A percentile compares a stretch with the other conserved stretches of the same genome.
phyloP scores from a whole-genome alignment of 345 rosid genomes.

The Aegle marmelos region DNA sequence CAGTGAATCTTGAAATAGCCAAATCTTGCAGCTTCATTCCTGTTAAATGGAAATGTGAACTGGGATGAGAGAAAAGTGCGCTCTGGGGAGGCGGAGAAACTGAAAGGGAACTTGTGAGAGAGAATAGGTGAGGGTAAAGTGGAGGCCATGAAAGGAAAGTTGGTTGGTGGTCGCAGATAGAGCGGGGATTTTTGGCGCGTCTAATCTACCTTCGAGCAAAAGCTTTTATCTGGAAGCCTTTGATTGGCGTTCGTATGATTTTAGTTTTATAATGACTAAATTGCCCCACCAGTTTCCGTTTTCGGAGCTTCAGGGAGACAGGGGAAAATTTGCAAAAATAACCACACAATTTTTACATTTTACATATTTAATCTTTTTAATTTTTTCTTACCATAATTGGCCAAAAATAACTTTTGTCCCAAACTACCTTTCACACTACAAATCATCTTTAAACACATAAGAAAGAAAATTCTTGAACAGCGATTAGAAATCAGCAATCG shows the following conservation, averaged over 20 bases:
- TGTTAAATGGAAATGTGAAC: slow-evolving; percentile 27
- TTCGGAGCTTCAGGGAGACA: background rate
- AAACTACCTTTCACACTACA: too few relatives aligned
- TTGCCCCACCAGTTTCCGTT: background rate
- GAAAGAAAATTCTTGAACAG: too few relatives aligned
- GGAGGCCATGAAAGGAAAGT: slow-evolving; percentile 55
- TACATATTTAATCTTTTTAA: too few relatives aligned
- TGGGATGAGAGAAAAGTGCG: slow-evolving; percentile 28
- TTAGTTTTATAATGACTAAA: background rate
- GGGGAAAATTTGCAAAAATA: too few relatives aligned
- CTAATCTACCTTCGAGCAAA: slow-evolving; percentile 30
- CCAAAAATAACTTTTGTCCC: too few relatives aligned
- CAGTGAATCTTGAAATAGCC: slow-evolving; percentile 28
- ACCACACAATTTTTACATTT: too few relatives aligned
- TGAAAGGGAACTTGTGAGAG: slow-evolving; percentile 26
- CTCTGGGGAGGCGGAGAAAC: slow-evolving; percentile 21
- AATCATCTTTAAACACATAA: too few relatives aligned
- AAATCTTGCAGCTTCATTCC: slow-evolving; percentile 16
- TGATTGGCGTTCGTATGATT: slow-evolving; percentile 19
- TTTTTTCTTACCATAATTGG: too few relatives aligned
- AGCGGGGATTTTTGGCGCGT: slow-evolving; percentile 45
- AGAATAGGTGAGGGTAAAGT: slow-evolving; percentile 46
- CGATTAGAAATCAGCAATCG: too few relatives aligned
- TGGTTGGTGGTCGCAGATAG: slow-evolving; percentile 18
- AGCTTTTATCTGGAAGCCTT: slow-evolving; percentile 31